These are phyloP conservation scores for Mrakia blollopis DNA, from an alignment of 768 basidiomycete genomes.

Conservation along the genomic window DNA sequence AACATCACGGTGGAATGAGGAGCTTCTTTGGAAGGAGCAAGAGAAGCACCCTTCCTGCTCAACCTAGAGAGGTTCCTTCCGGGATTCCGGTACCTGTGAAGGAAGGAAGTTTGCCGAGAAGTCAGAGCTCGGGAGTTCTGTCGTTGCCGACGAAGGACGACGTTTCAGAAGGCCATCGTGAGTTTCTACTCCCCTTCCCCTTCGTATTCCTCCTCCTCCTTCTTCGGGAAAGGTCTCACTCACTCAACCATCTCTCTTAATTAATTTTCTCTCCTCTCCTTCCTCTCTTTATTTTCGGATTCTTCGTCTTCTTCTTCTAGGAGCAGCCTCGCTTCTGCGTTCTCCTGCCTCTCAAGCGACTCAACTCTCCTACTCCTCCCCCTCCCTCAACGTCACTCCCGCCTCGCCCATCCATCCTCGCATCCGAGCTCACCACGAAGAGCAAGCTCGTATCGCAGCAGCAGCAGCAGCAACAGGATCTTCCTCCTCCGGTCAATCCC, in stretches of 20 bases:
- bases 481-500: too few relatives aligned
- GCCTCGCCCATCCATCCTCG: conserved; percentile 5
- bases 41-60: background rate
- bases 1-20: background rate
- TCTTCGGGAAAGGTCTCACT: too few relatives aligned
- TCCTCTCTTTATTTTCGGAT: background rate
- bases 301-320: background rate
- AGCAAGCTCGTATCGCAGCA: background rate
- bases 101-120: background rate
- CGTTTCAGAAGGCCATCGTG: background rate
- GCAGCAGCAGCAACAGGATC: too few relatives aligned
- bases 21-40: conserved; percentile 6
- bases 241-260: too few relatives aligned
- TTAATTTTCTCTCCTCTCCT: background rate
- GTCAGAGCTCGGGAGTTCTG: conserved; percentile 1
- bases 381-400: background rate
- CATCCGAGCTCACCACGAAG: conserved; percentile 6
- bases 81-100: background rate
- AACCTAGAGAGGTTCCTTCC: background rate
- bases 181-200: background rate
- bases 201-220: background rate
- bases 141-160: background rate
- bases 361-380: background rate
- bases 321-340: background rate
- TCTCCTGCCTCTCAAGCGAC: background rate